Conservation (phyloP, 371 early-diverging fungal genomes). For the Rhizopus delemar region DNA sequence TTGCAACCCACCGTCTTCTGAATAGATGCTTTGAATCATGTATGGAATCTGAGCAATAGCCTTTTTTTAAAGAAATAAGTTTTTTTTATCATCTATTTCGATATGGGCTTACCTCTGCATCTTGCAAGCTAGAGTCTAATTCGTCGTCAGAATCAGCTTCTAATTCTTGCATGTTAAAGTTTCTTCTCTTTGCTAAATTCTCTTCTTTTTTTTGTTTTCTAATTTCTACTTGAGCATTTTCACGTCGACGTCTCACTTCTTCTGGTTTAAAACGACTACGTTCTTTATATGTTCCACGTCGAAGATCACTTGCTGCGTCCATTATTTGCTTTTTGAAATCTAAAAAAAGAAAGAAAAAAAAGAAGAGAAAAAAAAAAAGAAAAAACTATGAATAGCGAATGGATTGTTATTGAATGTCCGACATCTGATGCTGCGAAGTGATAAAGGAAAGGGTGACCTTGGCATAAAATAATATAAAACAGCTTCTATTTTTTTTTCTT, state of each 20-base stretch:
- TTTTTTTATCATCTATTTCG: neutral
- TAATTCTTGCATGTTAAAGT: constrained; percentile 58
- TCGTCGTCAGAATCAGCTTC: constrained; percentile 87
- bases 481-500: too few species aligned
- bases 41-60: constrained; percentile 63
- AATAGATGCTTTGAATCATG: constrained; percentile 77
- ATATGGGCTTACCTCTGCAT: constrained; percentile 51
- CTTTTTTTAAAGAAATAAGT: constrained; percentile 16
- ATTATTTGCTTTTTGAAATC: constrained; percentile 20
- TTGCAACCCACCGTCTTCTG: constrained; percentile 74
- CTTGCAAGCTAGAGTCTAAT: constrained; percentile 46
- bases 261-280: constrained; percentile 87
- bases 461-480: too few species aligned
- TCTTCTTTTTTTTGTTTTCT: constrained; percentile 96
- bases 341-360: neutral
- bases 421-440: too few species aligned
- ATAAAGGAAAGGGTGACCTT: too few species aligned
- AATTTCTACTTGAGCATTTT: constrained; percentile 91
- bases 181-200: constrained; percentile 88
- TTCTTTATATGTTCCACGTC: constrained; percentile 81
- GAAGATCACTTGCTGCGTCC: constrained; percentile 61
- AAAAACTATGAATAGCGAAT: neutral
- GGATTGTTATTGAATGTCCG: neutral
- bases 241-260: constrained; percentile 90
- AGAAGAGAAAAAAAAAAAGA: neutral